phyloP scores from a whole-genome alignment of 495 filamentous ascomycete species.

The Tuber melanosporum region DNA sequence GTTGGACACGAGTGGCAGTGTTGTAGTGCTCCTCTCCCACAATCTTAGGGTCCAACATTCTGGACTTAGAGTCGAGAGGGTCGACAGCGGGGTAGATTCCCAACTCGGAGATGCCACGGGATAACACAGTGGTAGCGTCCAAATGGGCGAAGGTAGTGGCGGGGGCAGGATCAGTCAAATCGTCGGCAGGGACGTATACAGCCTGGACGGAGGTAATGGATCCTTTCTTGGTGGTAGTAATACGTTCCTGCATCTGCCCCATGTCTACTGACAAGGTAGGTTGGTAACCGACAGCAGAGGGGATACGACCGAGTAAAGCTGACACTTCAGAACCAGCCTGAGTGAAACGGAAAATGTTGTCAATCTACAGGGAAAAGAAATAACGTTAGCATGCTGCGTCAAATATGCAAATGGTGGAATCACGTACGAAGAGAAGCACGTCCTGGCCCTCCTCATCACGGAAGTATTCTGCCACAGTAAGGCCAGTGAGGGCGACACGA shows the following conservation, averaged over 20 bases:
- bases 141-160: slow-evolving; percentile 99
- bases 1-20: slow-evolving; percentile 88
- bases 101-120: slow-evolving; percentile 99
- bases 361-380: slow-evolving; percentile 80
- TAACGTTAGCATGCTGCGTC: not conserved
- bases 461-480: slow-evolving; percentile 93
- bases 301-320: slow-evolving; percentile 97
- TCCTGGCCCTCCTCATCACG: slow-evolving; percentile 97
- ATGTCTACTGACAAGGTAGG: slow-evolving; percentile 99
- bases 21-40: slow-evolving; percentile 97
- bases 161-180: slow-evolving; percentile 99
- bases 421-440: slow-evolving; percentile 47
- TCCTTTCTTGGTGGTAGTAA: slow-evolving; percentile 98
- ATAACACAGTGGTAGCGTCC: slow-evolving; percentile 99
- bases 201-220: slow-evolving; percentile 99
- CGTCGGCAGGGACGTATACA: slow-evolving; percentile 99
- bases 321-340: slow-evolving; percentile 99
- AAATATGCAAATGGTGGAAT: not conserved
- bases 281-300: slow-evolving; percentile 99
- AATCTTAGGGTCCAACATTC: slow-evolving; percentile 98
- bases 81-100: slow-evolving; percentile 99
- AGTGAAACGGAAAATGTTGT: slow-evolving; percentile 99
- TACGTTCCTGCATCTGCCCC: slow-evolving; percentile 99
- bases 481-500: slow-evolving; percentile 95
- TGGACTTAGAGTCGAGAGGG: slow-evolving; percentile 97